A percentile compares a stretch with the other conserved stretches of the same genome.
These are phyloP conservation scores for Chaetomium cochliodes DNA, from an alignment of 495 filamentous ascomycete genomes.

Conservation along the genomic window DNA sequence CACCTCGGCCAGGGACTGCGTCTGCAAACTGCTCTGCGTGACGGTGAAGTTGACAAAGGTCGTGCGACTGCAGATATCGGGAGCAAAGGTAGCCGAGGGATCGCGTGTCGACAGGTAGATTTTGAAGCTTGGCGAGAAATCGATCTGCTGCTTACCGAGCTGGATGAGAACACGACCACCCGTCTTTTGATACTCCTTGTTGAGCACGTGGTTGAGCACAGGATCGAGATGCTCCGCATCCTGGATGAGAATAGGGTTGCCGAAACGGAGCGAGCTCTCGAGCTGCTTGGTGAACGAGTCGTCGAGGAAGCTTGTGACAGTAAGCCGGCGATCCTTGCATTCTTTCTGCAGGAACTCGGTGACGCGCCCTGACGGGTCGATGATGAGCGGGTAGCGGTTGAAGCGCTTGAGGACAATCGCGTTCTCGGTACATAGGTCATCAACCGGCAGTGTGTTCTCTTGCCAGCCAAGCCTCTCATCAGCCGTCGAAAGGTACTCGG, in stretches of 20 bases:
- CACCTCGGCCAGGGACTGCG: slow-evolving; percentile 94
- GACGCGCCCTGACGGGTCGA: slow-evolving; percentile 92
- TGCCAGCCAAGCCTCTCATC: slow-evolving; percentile 96
- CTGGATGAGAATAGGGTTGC: slow-evolving; percentile 97
- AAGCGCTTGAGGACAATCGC: slow-evolving; percentile 95
- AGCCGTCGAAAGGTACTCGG: slow-evolving; percentile 94
- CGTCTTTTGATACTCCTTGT: slow-evolving; percentile 99
- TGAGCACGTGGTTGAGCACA: slow-evolving; percentile 96
- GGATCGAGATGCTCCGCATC: slow-evolving; percentile 97
- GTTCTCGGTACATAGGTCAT: slow-evolving; percentile 98
- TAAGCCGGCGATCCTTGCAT: slow-evolving; percentile 88
- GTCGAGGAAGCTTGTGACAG: slow-evolving; percentile 96
- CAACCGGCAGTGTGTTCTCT: slow-evolving; percentile 90
- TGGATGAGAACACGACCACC: slow-evolving; percentile 97
- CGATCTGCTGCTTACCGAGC: slow-evolving; percentile 97
- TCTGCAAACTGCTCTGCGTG: slow-evolving; percentile 96
- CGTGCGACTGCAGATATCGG: slow-evolving; percentile 95
- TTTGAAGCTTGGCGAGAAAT: slow-evolving; percentile 97
- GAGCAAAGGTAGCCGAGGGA: slow-evolving; percentile 94
- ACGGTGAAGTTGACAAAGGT: slow-evolving; percentile 99
- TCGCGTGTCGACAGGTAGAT: slow-evolving; percentile 94
- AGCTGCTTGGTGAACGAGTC: slow-evolving; percentile 97
- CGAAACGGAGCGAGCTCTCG: slow-evolving; percentile 93
- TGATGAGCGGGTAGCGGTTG: slow-evolving; percentile 97
- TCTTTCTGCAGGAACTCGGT: slow-evolving; percentile 94